Evolutionary conservation across 2,329 filamentous ascomycete species (phyloP).

Genomic region (Penicillium sp.): DNA sequence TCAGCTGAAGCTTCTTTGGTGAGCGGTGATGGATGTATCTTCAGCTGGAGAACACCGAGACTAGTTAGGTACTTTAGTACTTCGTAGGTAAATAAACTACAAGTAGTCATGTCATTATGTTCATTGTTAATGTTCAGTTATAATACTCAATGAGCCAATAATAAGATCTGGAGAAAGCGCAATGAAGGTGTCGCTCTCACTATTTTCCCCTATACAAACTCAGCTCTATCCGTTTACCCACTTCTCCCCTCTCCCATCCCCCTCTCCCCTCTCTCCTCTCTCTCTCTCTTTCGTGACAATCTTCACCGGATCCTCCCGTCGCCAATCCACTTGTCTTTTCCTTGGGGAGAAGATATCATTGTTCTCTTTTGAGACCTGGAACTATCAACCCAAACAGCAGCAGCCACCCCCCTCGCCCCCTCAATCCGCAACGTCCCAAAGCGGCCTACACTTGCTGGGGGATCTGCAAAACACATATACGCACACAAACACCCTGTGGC

Average conservation of each 20-base stretch:
- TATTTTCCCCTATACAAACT: conserved; percentile 16
- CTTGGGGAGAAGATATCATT: neutral
- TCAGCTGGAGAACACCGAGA: too few species aligned
- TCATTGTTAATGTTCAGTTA: neutral
- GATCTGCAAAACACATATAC: conserved; percentile 19
- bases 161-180: neutral
- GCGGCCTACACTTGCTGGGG: conserved; percentile 5
- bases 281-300: neutral
- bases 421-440: conserved; percentile 12
- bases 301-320: neutral
- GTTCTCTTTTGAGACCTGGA: neutral
- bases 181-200: conserved; percentile 1
- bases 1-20: too few species aligned
- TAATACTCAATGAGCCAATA: neutral
- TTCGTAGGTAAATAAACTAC: too few species aligned
- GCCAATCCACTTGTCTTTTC: neutral
- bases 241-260: conserved; percentile 12
- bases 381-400: neutral
- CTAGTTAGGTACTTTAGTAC: too few species aligned
- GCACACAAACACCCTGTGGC: conserved; percentile 19
- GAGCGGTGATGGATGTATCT: neutral
- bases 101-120: neutral
- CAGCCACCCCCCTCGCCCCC: neutral
- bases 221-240: conserved; percentile 21
- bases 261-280: conserved; percentile 7